Conservation (phyloP, 148 eudicot genomes). For the Rhododendron kiyosumense region DNA sequence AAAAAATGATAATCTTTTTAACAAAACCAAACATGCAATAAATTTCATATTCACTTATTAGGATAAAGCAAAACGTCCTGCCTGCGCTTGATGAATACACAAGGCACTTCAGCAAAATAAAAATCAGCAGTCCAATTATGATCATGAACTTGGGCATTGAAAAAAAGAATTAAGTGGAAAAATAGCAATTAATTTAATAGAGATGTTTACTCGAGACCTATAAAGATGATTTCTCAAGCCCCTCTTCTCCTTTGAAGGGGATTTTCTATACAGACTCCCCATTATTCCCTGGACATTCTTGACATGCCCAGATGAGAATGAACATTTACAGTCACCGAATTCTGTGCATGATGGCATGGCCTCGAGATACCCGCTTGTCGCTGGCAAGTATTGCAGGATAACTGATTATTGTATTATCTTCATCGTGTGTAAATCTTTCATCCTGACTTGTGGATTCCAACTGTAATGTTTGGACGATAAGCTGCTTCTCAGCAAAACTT, state of each 20-base stretch:
- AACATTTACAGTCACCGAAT: not conserved
- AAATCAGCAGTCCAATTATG: not conserved
- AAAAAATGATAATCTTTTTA: too few relatives aligned
- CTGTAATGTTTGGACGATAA: not conserved
- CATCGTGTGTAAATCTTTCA: not conserved
- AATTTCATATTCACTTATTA: not conserved
- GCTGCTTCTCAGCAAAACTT: not conserved
- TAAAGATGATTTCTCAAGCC: not conserved
- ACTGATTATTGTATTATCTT: not conserved
- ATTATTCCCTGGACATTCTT: not conserved
- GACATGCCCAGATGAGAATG: not conserved
- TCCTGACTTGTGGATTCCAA: not conserved
- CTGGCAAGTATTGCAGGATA: not conserved
- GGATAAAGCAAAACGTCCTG: not conserved
- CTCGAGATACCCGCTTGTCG: not conserved
- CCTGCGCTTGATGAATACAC: not conserved
- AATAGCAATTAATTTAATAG: not conserved
- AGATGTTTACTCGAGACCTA: not conserved
- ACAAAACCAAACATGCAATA: not conserved
- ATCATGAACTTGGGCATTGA: not conserved
- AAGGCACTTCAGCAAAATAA: not conserved
- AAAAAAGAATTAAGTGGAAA: not conserved
- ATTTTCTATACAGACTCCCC: constrained; percentile 1
- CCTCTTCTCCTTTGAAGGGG: not conserved
- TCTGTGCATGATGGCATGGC: not conserved